These are phyloP conservation scores for Podospora tetraspora DNA, from an alignment of 495 filamentous ascomycete species.

Conservation along the genomic window DNA sequence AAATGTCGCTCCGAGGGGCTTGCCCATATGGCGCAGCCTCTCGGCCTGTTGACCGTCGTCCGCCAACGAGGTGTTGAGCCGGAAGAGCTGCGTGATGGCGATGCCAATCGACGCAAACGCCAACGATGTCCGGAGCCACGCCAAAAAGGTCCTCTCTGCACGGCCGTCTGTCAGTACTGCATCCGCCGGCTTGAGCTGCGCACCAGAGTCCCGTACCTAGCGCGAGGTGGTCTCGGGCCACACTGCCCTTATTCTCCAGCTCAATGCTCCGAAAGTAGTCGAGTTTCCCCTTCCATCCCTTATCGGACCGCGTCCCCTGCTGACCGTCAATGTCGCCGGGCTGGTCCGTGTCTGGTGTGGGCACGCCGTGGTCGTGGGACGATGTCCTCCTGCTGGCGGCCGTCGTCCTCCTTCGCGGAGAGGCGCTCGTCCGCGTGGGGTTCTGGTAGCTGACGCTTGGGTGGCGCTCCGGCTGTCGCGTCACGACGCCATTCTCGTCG, in stretches of 20 bases:
- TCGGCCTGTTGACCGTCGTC: conserved; percentile 27
- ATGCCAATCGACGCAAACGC: conserved; percentile 96
- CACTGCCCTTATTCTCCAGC: conserved; percentile 93
- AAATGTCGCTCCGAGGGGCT: conserved; percentile 91
- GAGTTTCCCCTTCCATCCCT: conserved; percentile 39
- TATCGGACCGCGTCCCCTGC: conserved; percentile 15
- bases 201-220: conserved; percentile 56
- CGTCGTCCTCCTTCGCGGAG: conserved; percentile 18
- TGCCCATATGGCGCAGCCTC: conserved; percentile 72
- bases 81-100: conserved; percentile 92
- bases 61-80: conserved; percentile 69
- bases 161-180: conserved; percentile 15
- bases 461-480: conserved; percentile 23
- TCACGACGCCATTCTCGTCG: conserved; percentile 30
- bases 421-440: conserved; percentile 23
- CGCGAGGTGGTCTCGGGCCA: conserved; percentile 90
- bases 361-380: conserved; percentile 2
- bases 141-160: conserved; percentile 90
- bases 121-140: conserved; percentile 92
- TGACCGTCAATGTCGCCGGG: conserved; percentile 15
- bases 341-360: conserved; percentile 3
- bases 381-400: conserved; percentile 13
- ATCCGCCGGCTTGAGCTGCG: not conserved
- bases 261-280: conserved; percentile 78
- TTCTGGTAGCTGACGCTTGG: conserved; percentile 32